Base-by-base conservation (phyloP, 805 yeast genomes). In the Tetrapisispora iriomotensis region DNA sequence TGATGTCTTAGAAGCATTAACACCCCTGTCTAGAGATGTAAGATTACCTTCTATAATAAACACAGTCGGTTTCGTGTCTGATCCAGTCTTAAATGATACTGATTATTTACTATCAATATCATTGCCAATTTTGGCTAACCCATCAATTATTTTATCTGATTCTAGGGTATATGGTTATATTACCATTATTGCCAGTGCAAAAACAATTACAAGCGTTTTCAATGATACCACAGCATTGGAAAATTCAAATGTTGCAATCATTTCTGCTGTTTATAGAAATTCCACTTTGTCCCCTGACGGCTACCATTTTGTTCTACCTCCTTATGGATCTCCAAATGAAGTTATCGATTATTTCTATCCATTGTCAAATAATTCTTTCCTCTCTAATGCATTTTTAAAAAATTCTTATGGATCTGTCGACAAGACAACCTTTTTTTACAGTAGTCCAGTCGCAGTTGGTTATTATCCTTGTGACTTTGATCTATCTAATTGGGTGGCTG, bases 41-140 rank as follows among this genome's bases (percentile, higher is more conserved):
- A 57, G 76, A 0, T 72, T 82, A 8, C 61, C 68, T 13, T 53
- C 69, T 2, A 54, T 75, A 8, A 38, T 68, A 1, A 58, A 61
- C 18, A 47, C 66, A 1, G 60, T 59, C 0, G 82, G 81, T n/a
- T 60, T 69, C 39, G 44, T 83, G 13, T 64, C 78, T 1, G 94
- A 94, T 3, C 95, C 96, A 0, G 64, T 74, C 1, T 38, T 61
- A 14, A 74, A 76, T 47, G 53, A 56, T 28, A 48, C 65, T 1
- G 42, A 67, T 1, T 79, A 71, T 49, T 71, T 76, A 47, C 65
- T 84, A 70, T 84, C 95, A 0, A 64, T 87, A 61, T 82, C 95
- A 0, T 48, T 85, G 4, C 92, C 95, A 0, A 71, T 87, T 3
- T 79, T 70, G 49, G 73, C 85, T 14, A 80, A 82, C 47, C 69